phyloP scores from a whole-genome alignment of 805 yeast genomes.

The Wickerhamiella alocasiicola region DNA sequence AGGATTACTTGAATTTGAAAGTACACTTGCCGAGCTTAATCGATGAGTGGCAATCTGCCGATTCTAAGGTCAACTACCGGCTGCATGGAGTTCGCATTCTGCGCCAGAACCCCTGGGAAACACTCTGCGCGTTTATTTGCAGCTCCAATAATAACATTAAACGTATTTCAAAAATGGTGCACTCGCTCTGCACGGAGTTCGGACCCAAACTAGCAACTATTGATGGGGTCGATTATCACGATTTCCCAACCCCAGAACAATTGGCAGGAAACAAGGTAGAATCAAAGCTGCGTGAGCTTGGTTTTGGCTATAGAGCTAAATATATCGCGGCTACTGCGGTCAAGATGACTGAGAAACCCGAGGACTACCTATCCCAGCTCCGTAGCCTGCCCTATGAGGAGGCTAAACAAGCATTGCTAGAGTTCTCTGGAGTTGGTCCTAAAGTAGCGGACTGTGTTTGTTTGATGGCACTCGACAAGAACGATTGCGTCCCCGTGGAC shows the following conservation, averaged over 20 bases:
- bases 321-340: slow-evolving; percentile 70
- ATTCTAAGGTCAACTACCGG: slow-evolving; percentile 31
- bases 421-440: slow-evolving; percentile 85
- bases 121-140: slow-evolving; percentile 78
- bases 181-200: slow-evolving; percentile 53
- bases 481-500: slow-evolving; percentile 85
- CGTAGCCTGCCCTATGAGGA: slow-evolving; percentile 37
- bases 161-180: slow-evolving; percentile 87
- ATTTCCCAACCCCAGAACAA: slow-evolving; percentile 60
- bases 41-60: slow-evolving; percentile 42
- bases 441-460: slow-evolving; percentile 97
- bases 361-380: slow-evolving; percentile 31
- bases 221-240: slow-evolving; percentile 45
- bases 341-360: slow-evolving; percentile 32
- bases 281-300: slow-evolving; percentile 32
- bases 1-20: slow-evolving; percentile 59
- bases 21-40: slow-evolving; percentile 44
- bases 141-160: slow-evolving; percentile 93
- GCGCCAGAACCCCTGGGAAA: slow-evolving; percentile 96
- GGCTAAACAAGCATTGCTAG: slow-evolving; percentile 47
- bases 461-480: slow-evolving; percentile 78
- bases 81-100: slow-evolving; percentile 71
- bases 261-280: slow-evolving; percentile 36
- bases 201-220: slow-evolving; percentile 48
- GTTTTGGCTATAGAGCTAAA: slow-evolving; percentile 87